Percentiles rank a stretch among this genome's conserved stretches.
Conservation (phyloP, 345 rosid species). For the Salix purpurea region DNA sequence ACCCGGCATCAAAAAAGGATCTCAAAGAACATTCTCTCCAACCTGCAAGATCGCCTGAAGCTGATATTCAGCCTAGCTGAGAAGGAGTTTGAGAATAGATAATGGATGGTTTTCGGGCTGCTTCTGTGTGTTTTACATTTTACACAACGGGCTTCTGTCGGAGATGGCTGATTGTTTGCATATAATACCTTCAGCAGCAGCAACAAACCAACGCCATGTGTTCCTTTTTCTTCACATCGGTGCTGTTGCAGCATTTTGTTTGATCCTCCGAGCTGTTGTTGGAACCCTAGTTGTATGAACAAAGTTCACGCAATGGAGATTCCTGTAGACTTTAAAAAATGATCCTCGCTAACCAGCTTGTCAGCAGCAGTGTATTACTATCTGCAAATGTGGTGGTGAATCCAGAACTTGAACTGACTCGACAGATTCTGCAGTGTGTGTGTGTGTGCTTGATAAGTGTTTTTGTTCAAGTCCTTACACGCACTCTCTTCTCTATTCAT, state of each 20-base stretch:
- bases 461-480: too few species aligned
- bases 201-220: too few species aligned
- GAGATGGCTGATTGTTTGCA: background rate
- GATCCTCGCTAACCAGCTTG: background rate
- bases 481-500: too few species aligned
- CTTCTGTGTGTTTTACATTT: background rate
- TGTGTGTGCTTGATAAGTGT: too few species aligned
- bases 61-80: conserved; percentile 56
- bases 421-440: background rate
- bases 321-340: background rate
- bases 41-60: conserved; percentile 69
- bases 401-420: background rate
- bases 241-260: background rate
- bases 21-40: conserved; percentile 59
- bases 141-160: background rate
- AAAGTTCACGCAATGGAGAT: background rate
- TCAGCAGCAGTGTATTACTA: background rate
- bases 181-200: background rate
- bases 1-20: conserved; percentile 70
- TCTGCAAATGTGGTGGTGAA: background rate
- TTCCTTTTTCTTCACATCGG: background rate
- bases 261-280: background rate
- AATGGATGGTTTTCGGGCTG: conserved; percentile 4
- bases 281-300: background rate
- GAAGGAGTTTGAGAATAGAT: conserved; percentile 59